phyloP scores from a whole-genome alignment of 176 grass and related monocot genomes.

The Cenchrus fungigraminus region DNA sequence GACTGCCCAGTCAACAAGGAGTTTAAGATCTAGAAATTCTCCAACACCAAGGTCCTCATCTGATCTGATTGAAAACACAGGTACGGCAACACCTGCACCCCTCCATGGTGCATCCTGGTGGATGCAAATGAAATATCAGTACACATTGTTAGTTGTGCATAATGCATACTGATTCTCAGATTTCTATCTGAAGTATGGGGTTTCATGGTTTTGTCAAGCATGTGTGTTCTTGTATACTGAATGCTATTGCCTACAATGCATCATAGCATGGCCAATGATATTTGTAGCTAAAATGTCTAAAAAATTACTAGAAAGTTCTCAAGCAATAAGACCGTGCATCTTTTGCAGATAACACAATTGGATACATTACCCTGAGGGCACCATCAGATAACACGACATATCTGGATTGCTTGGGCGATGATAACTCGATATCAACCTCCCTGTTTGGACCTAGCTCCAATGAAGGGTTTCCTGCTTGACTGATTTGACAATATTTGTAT shows the following conservation, averaged over 20 bases:
- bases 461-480: conserved; percentile 46
- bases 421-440: conserved; percentile 72
- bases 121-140: conserved; percentile 46
- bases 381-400: conserved; percentile 83
- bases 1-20: conserved; percentile 95
- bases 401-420: conserved; percentile 63
- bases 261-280: conserved; percentile 1
- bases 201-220: conserved; percentile 16
- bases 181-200: conserved; percentile 25
- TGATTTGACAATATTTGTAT: conserved; percentile 93
- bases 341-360: conserved; percentile 21
- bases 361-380: conserved; percentile 72
- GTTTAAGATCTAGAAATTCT: conserved; percentile 96
- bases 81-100: conserved; percentile 95
- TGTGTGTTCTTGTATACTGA: conserved; percentile 4
- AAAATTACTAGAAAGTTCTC: conserved; percentile 1
- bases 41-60: conserved; percentile 93
- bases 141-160: background rate
- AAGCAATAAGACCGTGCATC: conserved; percentile 1
- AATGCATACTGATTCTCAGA: conserved; percentile 29
- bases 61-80: conserved; percentile 87
- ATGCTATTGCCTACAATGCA: conserved; percentile 24
- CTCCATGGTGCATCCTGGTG: conserved; percentile 86
- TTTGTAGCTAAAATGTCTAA: conserved; percentile 1
- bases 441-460: conserved; percentile 88